Evolutionary conservation across 331 rosid genomes (phyloP).

Genomic region (Acacia pycnantha): DNA sequence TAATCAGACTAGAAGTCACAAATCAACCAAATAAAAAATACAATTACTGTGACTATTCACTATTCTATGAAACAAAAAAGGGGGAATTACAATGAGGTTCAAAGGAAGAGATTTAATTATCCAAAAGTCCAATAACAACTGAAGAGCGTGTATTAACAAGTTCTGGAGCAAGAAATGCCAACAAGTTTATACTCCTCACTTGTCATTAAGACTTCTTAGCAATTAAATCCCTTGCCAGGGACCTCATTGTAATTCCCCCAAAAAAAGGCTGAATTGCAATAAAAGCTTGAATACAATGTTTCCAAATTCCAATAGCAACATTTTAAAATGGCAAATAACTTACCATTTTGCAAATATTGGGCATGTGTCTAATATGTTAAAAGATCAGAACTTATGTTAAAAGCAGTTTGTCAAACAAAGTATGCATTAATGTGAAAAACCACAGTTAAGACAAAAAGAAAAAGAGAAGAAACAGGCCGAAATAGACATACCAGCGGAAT

Average conservation of each 20-base stretch:
- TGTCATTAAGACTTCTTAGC: no score
- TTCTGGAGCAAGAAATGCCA: no score
- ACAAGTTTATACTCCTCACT: no score
- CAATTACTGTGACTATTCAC: background rate
- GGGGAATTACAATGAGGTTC: no score
- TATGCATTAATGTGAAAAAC: constrained; percentile 6
- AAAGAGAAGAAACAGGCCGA: background rate
- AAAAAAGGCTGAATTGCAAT: background rate
- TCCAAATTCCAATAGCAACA: background rate
- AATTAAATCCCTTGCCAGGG: no score
- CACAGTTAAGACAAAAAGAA: constrained; percentile 13
- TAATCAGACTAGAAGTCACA: background rate
- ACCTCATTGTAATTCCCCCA: no score
- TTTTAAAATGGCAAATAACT: background rate
- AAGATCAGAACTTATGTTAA: background rate
- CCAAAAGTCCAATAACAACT: no score
- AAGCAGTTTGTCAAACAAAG: background rate
- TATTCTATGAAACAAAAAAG: background rate
- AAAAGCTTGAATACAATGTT: background rate
- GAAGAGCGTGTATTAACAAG: no score
- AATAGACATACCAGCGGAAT: constrained; percentile 64
- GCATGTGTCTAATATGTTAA: background rate
- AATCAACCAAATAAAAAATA: background rate
- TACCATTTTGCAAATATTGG: background rate
- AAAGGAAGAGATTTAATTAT: no score